phyloP scores from a whole-genome alignment of 108 stramenopile genomes.

The Skeletonema marinoi region DNA sequence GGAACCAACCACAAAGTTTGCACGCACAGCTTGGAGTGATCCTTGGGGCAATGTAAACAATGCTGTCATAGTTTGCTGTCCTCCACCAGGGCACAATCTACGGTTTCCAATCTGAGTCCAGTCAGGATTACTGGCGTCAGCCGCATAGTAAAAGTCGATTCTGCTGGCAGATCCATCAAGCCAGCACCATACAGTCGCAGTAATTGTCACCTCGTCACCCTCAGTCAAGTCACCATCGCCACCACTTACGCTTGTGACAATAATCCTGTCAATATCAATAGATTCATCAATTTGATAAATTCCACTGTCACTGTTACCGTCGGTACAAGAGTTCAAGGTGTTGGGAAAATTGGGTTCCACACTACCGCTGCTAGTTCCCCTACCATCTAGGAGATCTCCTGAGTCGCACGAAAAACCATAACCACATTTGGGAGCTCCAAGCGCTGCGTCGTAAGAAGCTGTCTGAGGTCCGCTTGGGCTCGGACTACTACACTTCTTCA shows the following conservation, averaged over 20 bases:
- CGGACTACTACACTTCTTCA: too few relatives aligned
- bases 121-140: background rate
- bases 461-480: background rate
- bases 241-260: slow-evolving; percentile 4
- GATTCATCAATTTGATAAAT: slow-evolving; percentile 18
- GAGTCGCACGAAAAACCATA: background rate
- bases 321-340: slow-evolving; percentile 25
- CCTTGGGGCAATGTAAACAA: background rate
- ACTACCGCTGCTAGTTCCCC: background rate
- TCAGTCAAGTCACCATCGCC: background rate
- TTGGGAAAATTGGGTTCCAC: slow-evolving; percentile 15
- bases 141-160: background rate
- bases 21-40: background rate
- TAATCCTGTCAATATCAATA: slow-evolving; percentile 10
- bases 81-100: background rate
- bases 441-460: background rate
- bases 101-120: background rate
- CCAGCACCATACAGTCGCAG: background rate
- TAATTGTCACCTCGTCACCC: background rate
- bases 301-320: slow-evolving; percentile 7
- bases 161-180: background rate
- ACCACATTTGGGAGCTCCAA: background rate
- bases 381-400: background rate
- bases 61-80: background rate
- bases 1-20: background rate